Conservation (phyloP, 2,329 filamentous ascomycete species). For the Penicillium sp. region DNA sequence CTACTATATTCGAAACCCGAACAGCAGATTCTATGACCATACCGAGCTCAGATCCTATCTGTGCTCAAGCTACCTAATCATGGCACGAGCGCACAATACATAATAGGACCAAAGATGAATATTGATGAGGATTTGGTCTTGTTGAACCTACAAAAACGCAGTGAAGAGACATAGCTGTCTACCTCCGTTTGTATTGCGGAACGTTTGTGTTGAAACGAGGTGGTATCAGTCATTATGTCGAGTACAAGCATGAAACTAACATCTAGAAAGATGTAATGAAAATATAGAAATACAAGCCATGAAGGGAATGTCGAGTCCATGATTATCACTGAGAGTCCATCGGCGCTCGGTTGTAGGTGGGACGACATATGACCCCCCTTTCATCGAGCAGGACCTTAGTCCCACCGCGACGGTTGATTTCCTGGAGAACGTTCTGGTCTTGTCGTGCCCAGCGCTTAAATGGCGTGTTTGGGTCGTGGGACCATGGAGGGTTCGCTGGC, state of each 20-base stretch:
- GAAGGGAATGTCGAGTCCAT: background rate
- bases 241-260: background rate
- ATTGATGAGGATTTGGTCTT: no score
- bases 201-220: background rate
- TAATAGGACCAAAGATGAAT: no score
- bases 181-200: background rate
- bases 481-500: constrained; percentile 30
- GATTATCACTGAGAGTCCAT: background rate
- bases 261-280: background rate
- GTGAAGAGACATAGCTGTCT: background rate
- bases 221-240: background rate
- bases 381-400: constrained; percentile 31
- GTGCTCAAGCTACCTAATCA: no score
- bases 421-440: constrained; percentile 33
- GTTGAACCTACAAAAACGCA: background rate
- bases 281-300: background rate
- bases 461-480: constrained; percentile 37
- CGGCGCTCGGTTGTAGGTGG: constrained; percentile 9
- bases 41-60: no score
- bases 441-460: constrained; percentile 41
- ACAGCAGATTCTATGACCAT: no score
- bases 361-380: constrained; percentile 34
- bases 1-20: no score
- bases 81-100: no score
- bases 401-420: constrained; percentile 31